phyloP scores from a whole-genome alignment of 2,329 filamentous ascomycete species.

The Aspergillus clavatus region DNA sequence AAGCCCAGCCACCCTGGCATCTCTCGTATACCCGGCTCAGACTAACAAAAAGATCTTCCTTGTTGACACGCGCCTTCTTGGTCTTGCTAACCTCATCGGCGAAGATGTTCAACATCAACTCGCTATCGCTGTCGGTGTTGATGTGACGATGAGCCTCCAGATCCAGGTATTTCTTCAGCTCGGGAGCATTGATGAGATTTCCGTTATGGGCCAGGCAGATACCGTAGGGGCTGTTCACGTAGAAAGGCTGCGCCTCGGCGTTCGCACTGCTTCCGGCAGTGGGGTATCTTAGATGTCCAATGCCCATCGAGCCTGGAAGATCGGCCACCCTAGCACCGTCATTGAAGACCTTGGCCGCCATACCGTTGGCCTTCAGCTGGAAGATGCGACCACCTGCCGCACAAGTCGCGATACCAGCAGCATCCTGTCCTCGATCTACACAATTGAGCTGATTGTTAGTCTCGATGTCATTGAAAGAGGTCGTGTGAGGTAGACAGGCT shows the following conservation, averaged over 20 bases:
- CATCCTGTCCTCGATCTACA: constrained; percentile 73
- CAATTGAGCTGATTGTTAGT: constrained; percentile 25
- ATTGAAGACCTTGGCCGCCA: constrained; percentile 79
- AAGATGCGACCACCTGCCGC: constrained; percentile 73
- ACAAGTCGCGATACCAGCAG: constrained; percentile 75
- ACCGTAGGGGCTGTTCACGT: constrained; percentile 81
- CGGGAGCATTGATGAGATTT: constrained; percentile 75
- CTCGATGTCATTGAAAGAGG: constrained; percentile 3
- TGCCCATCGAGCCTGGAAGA: constrained; percentile 78
- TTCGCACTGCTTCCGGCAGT: constrained; percentile 80
- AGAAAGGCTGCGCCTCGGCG: constrained; percentile 87
- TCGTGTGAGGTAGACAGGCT: constrained; percentile 4
- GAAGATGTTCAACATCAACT: constrained; percentile 84
- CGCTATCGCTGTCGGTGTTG: constrained; percentile 85
- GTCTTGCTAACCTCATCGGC: constrained; percentile 76
- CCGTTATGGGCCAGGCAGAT: constrained; percentile 81
- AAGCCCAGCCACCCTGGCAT: constrained; percentile 73
- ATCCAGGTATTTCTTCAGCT: constrained; percentile 68
- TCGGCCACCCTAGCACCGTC: constrained; percentile 70
- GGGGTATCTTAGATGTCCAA: constrained; percentile 83
- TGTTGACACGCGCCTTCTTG: constrained; percentile 74
- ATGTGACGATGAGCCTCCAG: constrained; percentile 76
- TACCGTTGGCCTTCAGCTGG: constrained; percentile 85
- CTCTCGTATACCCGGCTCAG: constrained; percentile 67
- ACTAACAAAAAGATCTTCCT: constrained; percentile 69